Percentiles rank a stretch among this genome's conserved stretches.
Evolutionary conservation across 73 alveolate species (phyloP).

Genomic region (Paramecium octaurelia): DNA sequence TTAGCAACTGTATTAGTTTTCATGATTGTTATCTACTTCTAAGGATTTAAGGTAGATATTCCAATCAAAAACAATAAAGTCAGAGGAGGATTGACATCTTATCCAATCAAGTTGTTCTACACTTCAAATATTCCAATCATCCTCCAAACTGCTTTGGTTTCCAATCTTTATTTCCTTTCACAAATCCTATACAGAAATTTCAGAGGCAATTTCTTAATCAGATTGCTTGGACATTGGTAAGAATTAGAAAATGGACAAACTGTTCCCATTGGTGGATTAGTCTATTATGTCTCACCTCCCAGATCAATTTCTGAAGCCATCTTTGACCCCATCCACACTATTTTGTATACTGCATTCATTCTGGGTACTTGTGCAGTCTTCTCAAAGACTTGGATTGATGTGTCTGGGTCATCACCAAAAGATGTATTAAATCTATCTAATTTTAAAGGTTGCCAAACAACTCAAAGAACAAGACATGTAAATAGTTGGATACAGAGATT

Average conservation of each 20-base stretch:
- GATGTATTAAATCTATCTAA: slow-evolving; percentile 73
- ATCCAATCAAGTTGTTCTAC: slow-evolving; percentile 99
- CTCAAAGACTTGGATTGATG: slow-evolving; percentile 99
- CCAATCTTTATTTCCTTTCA: slow-evolving; percentile 98
- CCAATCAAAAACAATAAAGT: slow-evolving; percentile 83
- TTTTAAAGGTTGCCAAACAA: slow-evolving; percentile 86
- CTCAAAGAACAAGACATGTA: slow-evolving; percentile 97
- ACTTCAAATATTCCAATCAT: slow-evolving; percentile 99
- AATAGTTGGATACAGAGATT: slow-evolving; percentile 94
- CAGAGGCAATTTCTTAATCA: slow-evolving; percentile 93
- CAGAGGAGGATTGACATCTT: slow-evolving; percentile 94
- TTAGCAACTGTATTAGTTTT: slow-evolving; percentile 97
- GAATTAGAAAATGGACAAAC: slow-evolving; percentile 92
- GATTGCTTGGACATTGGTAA: slow-evolving; percentile 98
- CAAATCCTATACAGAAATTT: slow-evolving; percentile 97
- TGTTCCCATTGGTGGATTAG: slow-evolving; percentile 99
- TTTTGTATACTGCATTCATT: slow-evolving; percentile 96
- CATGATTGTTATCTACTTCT: slow-evolving; percentile 98
- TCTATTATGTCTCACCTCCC: slow-evolving; percentile 99
- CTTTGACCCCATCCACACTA: slow-evolving; percentile 96
- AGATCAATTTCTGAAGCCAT: slow-evolving; percentile 68
- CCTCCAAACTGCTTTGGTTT: slow-evolving; percentile 98
- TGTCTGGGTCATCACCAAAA: slow-evolving; percentile 96
- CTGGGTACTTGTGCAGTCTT: slow-evolving; percentile 97
- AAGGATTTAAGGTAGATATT: slow-evolving; percentile 96